Conservation (phyloP, 2,329 filamentous ascomycete genomes). For the Tolypocladium ophioglossoides region DNA sequence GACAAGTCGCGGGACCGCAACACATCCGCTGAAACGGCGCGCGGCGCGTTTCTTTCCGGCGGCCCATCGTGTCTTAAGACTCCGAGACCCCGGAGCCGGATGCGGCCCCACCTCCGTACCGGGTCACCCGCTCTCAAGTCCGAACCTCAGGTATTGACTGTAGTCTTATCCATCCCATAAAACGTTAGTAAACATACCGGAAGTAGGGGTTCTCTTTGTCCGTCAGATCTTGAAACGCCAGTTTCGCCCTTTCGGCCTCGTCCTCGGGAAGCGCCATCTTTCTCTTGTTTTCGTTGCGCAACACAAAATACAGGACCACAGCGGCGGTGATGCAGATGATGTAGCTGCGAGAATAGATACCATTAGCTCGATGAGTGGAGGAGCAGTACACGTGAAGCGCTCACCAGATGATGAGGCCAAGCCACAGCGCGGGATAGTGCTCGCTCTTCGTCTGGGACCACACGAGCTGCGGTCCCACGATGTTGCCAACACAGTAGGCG, state of each 20-base stretch:
- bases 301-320: constrained; percentile 43
- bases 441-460: constrained; percentile 51
- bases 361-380: not conserved
- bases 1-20: too few relatives aligned
- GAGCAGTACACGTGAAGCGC: not conserved
- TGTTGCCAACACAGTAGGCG: constrained; percentile 66
- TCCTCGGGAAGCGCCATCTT: constrained; percentile 38
- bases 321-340: constrained; percentile 55
- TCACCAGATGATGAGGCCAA: constrained; percentile 51
- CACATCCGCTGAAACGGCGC: too few relatives aligned
- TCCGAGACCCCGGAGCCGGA: too few relatives aligned
- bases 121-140: not conserved
- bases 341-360: constrained; percentile 34
- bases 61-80: too few relatives aligned
- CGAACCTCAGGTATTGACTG: not conserved
- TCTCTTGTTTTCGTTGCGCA: constrained; percentile 47
- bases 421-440: constrained; percentile 65
- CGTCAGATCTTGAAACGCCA: constrained; percentile 58
- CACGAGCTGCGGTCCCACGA: constrained; percentile 63
- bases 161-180: not conserved
- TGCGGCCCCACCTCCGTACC: too few relatives aligned
- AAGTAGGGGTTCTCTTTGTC: constrained; percentile 61
- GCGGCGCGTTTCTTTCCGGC: too few relatives aligned
- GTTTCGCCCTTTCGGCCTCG: constrained; percentile 48
- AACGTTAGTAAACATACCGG: constrained; percentile 35